Base-by-base conservation (phyloP, 192 early-diverging fungal genomes). In the Piromyces sp. region DNA sequence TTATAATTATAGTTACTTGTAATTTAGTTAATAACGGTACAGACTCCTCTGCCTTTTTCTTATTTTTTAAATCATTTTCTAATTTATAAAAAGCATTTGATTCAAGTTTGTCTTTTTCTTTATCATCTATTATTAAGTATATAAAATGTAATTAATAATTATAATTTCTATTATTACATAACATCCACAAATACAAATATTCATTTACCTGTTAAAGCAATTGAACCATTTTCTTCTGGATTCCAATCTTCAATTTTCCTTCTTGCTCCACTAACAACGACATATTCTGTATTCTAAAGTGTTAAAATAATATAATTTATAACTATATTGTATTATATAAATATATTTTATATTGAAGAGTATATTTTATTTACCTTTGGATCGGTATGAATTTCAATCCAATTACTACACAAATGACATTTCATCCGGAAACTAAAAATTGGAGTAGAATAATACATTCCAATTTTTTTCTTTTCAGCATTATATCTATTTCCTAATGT, bases 401-500 rank as follows among this genome's bases (percentile, higher is more conserved):
- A 95, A 80, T 91, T 88, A 80, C 84, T 83, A 83, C 96, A 98
- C 33, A 95, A 86, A 82, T 95, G 94, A 84, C 96, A 98, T 84
- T 96, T 96, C 94, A 97, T 96, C 9, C 95, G 90, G 86, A 98
- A 97, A 79, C 90, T 91, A 85, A 87, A 93, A 33, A 97, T 96
- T 3, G 95, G 90, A 19, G 95, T 96, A 29, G 91, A 89, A 84
- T 92, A 92, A 84, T 97, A 98, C 31, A 89, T 95, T 17, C 95
- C 96, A 30, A 95, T 87, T 82, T 94, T 94, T 84, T 95, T 95
- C 88, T 98, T 98, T 84, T 98, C 94, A 6, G 96, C 96, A 89
- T 98, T 98, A 83, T 94, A 97, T 40, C 96, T 90, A 28, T 95
- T 92, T n/a, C 96, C 94, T 91, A n/a, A n/a, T n/a, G n/a, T n/a